Conservation (phyloP, 352 stramenopile species). For the Phytophthora hybrid region DNA sequence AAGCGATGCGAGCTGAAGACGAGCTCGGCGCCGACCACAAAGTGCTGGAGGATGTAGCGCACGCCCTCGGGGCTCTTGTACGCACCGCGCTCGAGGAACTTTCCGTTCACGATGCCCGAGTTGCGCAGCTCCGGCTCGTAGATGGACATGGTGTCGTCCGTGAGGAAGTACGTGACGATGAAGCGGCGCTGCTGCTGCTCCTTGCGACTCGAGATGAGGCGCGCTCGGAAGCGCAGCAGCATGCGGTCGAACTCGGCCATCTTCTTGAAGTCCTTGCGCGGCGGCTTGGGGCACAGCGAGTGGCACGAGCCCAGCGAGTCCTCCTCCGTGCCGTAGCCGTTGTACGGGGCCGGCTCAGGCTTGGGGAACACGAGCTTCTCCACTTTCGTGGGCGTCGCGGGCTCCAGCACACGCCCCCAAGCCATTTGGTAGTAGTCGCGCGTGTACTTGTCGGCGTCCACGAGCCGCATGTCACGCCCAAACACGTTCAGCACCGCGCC, state of each 20-base stretch:
- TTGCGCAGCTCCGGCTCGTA: slow-evolving; percentile 85
- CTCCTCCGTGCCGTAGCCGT: slow-evolving; percentile 80
- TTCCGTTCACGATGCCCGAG: slow-evolving; percentile 82
- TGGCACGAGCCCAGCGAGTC: slow-evolving; percentile 77
- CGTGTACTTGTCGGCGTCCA: slow-evolving; percentile 83
- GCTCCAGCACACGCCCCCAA: slow-evolving; percentile 59
- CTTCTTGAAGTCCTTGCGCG: slow-evolving; percentile 85
- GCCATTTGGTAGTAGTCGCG: slow-evolving; percentile 78
- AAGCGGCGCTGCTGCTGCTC: slow-evolving; percentile 83
- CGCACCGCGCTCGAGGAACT: slow-evolving; percentile 83
- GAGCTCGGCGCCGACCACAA: slow-evolving; percentile 65
- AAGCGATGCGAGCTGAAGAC: slow-evolving; percentile 78
- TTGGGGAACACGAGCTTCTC: slow-evolving; percentile 63
- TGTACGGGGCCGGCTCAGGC: slow-evolving; percentile 69
- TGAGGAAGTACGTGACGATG: slow-evolving; percentile 86
- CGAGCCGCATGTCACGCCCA: slow-evolving; percentile 69
- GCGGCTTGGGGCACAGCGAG: slow-evolving; percentile 71
- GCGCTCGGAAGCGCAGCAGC: slow-evolving; percentile 74
- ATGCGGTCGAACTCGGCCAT: slow-evolving; percentile 83
- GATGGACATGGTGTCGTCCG: slow-evolving; percentile 79
- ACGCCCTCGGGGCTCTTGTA: slow-evolving; percentile 74
- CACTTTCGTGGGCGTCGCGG: slow-evolving; percentile 53
- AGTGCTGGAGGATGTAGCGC: slow-evolving; percentile 67
- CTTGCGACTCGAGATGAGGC: slow-evolving; percentile 79
- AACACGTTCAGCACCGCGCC: slow-evolving; percentile 78